A percentile compares a stretch with the other conserved stretches of the same genome.
phyloP scores from a whole-genome alignment of 148 eudicot species.

The Rhododendron ovatum region DNA sequence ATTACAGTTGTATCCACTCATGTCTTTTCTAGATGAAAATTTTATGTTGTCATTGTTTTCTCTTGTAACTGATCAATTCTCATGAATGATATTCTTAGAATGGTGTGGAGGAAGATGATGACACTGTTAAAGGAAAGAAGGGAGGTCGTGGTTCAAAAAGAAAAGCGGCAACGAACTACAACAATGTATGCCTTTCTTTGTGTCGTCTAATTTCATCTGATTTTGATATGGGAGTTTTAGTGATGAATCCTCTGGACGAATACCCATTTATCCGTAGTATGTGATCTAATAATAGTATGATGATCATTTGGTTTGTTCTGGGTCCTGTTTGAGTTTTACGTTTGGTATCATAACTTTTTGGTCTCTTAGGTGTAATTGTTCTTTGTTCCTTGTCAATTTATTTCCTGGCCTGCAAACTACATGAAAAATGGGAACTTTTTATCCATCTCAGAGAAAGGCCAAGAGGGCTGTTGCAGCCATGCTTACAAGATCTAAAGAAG shows the following conservation, averaged over 20 bases:
- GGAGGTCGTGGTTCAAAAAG: constrained; percentile 72
- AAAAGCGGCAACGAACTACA: constrained; percentile 50
- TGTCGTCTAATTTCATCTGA: not conserved
- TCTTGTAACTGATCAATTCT: constrained; percentile 5
- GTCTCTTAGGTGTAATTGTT: not conserved
- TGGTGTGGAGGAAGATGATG: constrained; percentile 54
- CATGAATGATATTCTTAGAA: constrained; percentile 36
- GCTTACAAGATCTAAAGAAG: constrained; percentile 80
- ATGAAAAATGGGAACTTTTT: not conserved
- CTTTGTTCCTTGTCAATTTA: not conserved
- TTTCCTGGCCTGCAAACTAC: not conserved
- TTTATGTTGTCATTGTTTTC: not conserved
- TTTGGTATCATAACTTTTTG: not conserved
- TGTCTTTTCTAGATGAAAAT: not conserved
- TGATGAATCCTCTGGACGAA: not conserved
- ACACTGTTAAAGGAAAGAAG: constrained; percentile 38
- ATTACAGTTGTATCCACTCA: constrained; percentile 49
- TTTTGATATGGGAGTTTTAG: not conserved
- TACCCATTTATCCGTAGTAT: not conserved
- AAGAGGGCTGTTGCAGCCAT: constrained; percentile 96
- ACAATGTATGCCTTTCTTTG: constrained; percentile 45
- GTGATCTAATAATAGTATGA: not conserved
- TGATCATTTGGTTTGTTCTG: not conserved
- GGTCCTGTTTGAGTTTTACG: not conserved
- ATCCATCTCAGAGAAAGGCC: constrained; percentile 55